These are phyloP conservation scores for Thermochaetoides dissita DNA, from an alignment of 2,329 filamentous ascomycete genomes.

Conservation along the genomic window DNA sequence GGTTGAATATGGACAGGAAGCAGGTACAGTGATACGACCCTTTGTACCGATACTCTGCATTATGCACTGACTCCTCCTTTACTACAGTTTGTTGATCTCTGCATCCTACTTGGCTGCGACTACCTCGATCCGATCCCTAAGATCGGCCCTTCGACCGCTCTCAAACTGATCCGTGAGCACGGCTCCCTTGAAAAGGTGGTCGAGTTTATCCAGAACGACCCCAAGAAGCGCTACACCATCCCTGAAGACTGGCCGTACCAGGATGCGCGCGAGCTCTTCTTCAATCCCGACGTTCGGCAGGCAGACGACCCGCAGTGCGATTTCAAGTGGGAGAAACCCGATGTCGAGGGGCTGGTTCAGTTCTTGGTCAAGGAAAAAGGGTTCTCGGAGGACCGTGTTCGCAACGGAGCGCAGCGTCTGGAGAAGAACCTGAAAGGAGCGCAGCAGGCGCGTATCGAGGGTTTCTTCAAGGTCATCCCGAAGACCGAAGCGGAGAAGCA, in stretches of 20 bases:
- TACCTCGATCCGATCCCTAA: slow-evolving; percentile 96
- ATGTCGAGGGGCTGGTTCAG: slow-evolving; percentile 76
- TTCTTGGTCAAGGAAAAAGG: slow-evolving; percentile 90
- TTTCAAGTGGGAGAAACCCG: slow-evolving; percentile 94
- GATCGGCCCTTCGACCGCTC: slow-evolving; percentile 76
- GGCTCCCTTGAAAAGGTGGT: slow-evolving; percentile 78
- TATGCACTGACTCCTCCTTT: not conserved
- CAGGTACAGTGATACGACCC: slow-evolving; percentile 41
- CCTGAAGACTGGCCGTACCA: slow-evolving; percentile 96
- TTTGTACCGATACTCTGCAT: not conserved
- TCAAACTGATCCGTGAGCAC: slow-evolving; percentile 89
- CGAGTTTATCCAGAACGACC: slow-evolving; percentile 60
- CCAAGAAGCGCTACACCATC: slow-evolving; percentile 66
- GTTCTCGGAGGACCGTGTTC: slow-evolving; percentile 89
- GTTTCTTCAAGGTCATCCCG: slow-evolving; percentile 88
- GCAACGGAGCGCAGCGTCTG: slow-evolving; percentile 60
- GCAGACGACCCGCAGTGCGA: slow-evolving; percentile 81
- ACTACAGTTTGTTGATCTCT: slow-evolving; percentile 82
- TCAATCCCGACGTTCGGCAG: slow-evolving; percentile 72
- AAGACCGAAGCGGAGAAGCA: slow-evolving; percentile 80
- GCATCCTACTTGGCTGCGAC: slow-evolving; percentile 92
- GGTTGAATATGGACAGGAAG: slow-evolving; percentile 71
- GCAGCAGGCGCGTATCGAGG: slow-evolving; percentile 83
- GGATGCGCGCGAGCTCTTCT: slow-evolving; percentile 83
- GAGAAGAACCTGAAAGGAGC: slow-evolving; percentile 83